These are phyloP conservation scores for Penicillium cinerascens DNA, from an alignment of 495 filamentous ascomycete genomes.

Conservation along the genomic window DNA sequence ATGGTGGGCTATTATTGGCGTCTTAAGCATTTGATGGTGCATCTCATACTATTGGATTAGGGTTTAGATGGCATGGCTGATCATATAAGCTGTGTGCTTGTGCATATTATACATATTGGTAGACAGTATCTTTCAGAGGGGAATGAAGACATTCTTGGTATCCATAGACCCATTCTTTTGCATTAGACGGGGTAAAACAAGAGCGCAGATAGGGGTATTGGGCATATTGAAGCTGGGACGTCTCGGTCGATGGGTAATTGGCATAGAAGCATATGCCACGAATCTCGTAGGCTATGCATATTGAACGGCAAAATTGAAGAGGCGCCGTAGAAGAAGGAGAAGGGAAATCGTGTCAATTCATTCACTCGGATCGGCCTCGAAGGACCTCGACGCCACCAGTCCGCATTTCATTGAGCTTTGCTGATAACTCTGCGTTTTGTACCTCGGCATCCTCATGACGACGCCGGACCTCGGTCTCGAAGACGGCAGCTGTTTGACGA, in stretches of 20 bases:
- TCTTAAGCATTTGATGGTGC: slow-evolving; percentile 8
- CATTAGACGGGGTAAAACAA: not conserved
- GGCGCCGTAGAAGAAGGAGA: not conserved
- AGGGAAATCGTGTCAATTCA: slow-evolving; percentile 11
- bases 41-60: slow-evolving; percentile 4
- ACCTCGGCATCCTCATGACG: slow-evolving; percentile 43
- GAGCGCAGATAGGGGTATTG: slow-evolving; percentile 16
- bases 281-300: slow-evolving; percentile 5
- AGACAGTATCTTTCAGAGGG: not conserved
- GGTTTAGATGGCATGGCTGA: slow-evolving; percentile 7
- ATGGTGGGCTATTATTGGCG: slow-evolving; percentile 12
- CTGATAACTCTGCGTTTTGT: slow-evolving; percentile 35
- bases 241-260: not conserved
- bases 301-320: slow-evolving; percentile 1
- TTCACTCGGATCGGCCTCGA: slow-evolving; percentile 31
- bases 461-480: slow-evolving; percentile 64
- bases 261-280: not conserved
- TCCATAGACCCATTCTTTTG: not conserved
- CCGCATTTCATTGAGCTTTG: slow-evolving; percentile 43
- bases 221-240: slow-evolving; percentile 5
- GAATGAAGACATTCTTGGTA: not conserved
- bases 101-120: slow-evolving; percentile 18
- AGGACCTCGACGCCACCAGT: slow-evolving; percentile 41
- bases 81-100: slow-evolving; percentile 6
- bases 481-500: slow-evolving; percentile 58